phyloP scores from a whole-genome alignment of 768 basidiomycete genomes.

The Postia placenta region DNA sequence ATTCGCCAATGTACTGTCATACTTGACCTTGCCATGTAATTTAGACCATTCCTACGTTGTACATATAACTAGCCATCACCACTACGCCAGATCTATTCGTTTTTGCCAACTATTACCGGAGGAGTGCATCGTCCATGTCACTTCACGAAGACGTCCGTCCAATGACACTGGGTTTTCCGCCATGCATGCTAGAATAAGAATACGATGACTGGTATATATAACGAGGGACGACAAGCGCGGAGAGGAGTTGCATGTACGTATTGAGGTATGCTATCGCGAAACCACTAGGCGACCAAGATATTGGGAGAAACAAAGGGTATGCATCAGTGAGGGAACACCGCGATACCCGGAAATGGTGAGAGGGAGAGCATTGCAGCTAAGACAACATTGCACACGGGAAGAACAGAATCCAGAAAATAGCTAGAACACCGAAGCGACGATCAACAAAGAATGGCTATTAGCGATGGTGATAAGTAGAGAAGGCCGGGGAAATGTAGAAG shows the following conservation, averaged over 20 bases:
- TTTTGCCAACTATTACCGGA: too few relatives aligned
- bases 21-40: too few relatives aligned
- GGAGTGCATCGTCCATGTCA: too few relatives aligned
- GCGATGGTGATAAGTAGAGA: background rate
- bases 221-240: background rate
- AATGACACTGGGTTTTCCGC: too few relatives aligned
- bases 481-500: background rate
- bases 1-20: too few relatives aligned
- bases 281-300: slow-evolving; percentile 1
- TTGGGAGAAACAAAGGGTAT: background rate
- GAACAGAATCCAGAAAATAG: slow-evolving; percentile 3
- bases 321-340: background rate
- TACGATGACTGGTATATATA: slow-evolving; percentile 2
- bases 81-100: too few relatives aligned
- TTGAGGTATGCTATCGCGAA: background rate
- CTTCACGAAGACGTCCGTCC: too few relatives aligned
- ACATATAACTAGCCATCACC: too few relatives aligned
- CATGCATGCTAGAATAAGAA: too few relatives aligned
- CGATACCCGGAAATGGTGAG: background rate
- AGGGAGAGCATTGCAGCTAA: slow-evolving; percentile 1
- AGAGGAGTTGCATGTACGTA: slow-evolving; percentile 3
- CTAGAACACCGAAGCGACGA: background rate
- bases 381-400: background rate
- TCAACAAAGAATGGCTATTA: background rate
- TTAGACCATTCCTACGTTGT: too few relatives aligned